Evolutionary conservation across 2,329 filamentous ascomycete genomes (phyloP).

Genomic region (Trichoderma lentiforme): DNA sequence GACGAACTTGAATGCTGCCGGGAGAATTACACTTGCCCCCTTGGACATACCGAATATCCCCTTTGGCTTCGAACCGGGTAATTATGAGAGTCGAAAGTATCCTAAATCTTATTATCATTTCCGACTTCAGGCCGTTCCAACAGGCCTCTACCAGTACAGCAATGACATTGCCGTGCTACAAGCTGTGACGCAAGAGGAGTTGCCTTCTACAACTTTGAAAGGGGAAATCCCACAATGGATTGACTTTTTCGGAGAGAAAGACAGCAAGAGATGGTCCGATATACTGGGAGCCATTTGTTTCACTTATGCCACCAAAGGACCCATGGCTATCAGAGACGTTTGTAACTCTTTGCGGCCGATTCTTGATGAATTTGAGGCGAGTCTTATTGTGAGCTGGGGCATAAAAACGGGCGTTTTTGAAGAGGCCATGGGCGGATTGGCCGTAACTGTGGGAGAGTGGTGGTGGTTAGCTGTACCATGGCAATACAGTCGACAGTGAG

Average conservation of each 20-base stretch:
- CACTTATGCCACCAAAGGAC: slow-evolving; percentile 59
- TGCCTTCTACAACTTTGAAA: slow-evolving; percentile 41
- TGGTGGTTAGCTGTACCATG: slow-evolving; percentile 60
- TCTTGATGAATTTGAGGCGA: slow-evolving; percentile 61
- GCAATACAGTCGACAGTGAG: slow-evolving; percentile 18
- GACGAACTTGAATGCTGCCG: slow-evolving; percentile 60
- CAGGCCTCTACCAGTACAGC: slow-evolving; percentile 60
- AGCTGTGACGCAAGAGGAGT: slow-evolving; percentile 33
- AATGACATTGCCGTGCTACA: slow-evolving; percentile 45
- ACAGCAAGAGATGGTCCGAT: slow-evolving; percentile 61
- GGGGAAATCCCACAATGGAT: slow-evolving; percentile 68
- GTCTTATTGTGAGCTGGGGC: slow-evolving; percentile 58
- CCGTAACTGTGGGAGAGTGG: slow-evolving; percentile 56
- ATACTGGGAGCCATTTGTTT: slow-evolving; percentile 62
- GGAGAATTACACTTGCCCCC: slow-evolving; percentile 52
- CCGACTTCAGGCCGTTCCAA: slow-evolving; percentile 57
- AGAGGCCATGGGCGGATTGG: slow-evolving; percentile 38
- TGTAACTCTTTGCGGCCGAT: slow-evolving; percentile 54
- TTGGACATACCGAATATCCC: slow-evolving; percentile 59
- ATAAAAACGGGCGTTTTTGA: slow-evolving; percentile 49
- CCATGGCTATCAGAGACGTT: slow-evolving; percentile 51
- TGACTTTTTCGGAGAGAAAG: slow-evolving; percentile 61
- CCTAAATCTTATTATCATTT: slow-evolving; percentile 65
- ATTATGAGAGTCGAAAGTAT: slow-evolving; percentile 68
- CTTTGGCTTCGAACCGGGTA: slow-evolving; percentile 67